These are phyloP conservation scores for Candolleomyces eurysporus DNA, from an alignment of 768 basidiomycete species.

Conservation along the genomic window DNA sequence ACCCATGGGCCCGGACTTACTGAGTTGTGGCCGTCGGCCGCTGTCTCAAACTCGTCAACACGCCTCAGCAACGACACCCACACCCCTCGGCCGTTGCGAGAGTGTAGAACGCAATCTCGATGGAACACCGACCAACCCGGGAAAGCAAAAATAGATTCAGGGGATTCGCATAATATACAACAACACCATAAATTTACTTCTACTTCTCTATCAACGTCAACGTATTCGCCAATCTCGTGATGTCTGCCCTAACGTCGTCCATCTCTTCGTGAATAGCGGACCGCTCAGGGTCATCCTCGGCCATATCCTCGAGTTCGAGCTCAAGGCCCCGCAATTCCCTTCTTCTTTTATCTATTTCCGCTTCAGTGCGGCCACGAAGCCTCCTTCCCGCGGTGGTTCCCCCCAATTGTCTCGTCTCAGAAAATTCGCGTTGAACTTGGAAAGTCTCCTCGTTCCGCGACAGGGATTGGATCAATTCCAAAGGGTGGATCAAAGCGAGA, in stretches of 20 bases:
- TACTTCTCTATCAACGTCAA: too few species aligned
- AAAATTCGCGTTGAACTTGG: not conserved
- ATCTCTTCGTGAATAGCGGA: not conserved
- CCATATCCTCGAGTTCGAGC: not conserved
- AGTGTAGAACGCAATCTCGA: too few species aligned
- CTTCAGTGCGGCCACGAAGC: not conserved
- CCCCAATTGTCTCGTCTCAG: not conserved
- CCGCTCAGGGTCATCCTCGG: not conserved
- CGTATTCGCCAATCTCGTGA: too few species aligned
- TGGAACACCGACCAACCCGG: too few species aligned
- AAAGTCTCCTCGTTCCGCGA: not conserved
- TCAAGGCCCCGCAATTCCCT: not conserved
- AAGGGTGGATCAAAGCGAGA: not conserved
- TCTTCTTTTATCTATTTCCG: not conserved
- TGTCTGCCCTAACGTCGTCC: not conserved
- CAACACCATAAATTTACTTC: too few species aligned
- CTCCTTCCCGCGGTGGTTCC: not conserved
- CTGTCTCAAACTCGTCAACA: too few species aligned
- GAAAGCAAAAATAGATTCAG: too few species aligned
- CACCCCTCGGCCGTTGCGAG: too few species aligned
- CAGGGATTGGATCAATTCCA: not conserved
- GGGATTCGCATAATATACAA: too few species aligned
- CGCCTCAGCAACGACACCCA: too few species aligned
- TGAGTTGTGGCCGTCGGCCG: too few species aligned
- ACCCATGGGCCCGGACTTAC: too few species aligned